Percentiles rank a stretch among this genome's conserved stretches.
Evolutionary conservation across 2,329 filamentous ascomycete species (phyloP).

Genomic region (Huntiella bhutanensis): DNA sequence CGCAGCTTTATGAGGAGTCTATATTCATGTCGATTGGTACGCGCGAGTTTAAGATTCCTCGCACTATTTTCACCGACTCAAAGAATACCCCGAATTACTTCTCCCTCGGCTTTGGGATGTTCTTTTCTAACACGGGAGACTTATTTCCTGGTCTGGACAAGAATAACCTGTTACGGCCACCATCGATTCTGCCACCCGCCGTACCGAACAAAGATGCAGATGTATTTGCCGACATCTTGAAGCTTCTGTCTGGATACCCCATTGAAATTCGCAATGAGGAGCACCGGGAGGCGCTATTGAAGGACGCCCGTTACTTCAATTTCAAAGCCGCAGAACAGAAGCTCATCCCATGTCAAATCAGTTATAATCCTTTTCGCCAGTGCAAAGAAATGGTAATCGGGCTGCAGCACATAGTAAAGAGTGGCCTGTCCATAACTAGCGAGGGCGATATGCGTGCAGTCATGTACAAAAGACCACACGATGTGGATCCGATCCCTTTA

Average conservation of each 20-base stretch:
- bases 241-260: slow-evolving; percentile 67
- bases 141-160: slow-evolving; percentile 74
- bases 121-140: slow-evolving; percentile 64
- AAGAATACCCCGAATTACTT: slow-evolving; percentile 96
- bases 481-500: slow-evolving; percentile 44
- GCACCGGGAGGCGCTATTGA: slow-evolving; percentile 58
- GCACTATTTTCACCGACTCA: slow-evolving; percentile 66
- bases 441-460: slow-evolving; percentile 31
- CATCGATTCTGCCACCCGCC: slow-evolving; percentile 64
- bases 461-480: slow-evolving; percentile 62
- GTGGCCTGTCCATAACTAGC: slow-evolving; percentile 40
- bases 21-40: slow-evolving; percentile 86
- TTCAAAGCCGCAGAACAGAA: slow-evolving; percentile 81
- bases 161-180: slow-evolving; percentile 62
- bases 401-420: slow-evolving; percentile 75
- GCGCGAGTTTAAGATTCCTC: slow-evolving; percentile 72
- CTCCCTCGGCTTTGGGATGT: slow-evolving; percentile 70
- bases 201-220: slow-evolving; percentile 70
- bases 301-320: slow-evolving; percentile 84
- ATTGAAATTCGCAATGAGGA: slow-evolving; percentile 55
- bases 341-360: slow-evolving; percentile 58
- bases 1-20: slow-evolving; percentile 75
- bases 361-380: slow-evolving; percentile 50
- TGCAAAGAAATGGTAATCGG: slow-evolving; percentile 61
- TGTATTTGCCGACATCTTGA: slow-evolving; percentile 64